Conservation (phyloP, 208 protist genomes). For the Wallacemonas rigidus region DNA sequence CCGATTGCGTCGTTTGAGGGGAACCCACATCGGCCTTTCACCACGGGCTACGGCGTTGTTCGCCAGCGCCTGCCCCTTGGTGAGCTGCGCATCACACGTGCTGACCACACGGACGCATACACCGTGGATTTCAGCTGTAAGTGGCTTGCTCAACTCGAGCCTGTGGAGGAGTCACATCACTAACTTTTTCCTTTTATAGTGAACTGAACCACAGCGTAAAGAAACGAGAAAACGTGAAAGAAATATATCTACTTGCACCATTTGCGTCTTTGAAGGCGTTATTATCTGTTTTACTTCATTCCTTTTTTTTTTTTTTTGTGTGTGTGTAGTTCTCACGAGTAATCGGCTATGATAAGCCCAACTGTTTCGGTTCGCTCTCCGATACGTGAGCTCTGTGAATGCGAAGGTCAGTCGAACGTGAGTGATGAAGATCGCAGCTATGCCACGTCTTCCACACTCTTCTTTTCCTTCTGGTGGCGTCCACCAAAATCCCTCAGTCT, state of each 20-base stretch:
- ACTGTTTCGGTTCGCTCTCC: too few species aligned
- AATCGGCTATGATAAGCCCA: too few species aligned
- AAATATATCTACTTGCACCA: neutral
- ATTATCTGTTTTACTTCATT: slow-evolving; percentile 12
- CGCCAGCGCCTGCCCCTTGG: slow-evolving; percentile 15
- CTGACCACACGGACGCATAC: neutral
- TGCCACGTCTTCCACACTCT: too few species aligned
- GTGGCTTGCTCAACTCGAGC: slow-evolving; percentile 1
- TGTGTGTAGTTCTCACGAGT: neutral
- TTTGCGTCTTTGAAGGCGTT: neutral
- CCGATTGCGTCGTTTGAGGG: neutral
- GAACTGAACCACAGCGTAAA: neutral
- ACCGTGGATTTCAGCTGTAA: neutral
- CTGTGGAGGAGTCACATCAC: neutral
- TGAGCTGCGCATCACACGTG: slow-evolving; percentile 23
- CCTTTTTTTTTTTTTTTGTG: slow-evolving; percentile 20
- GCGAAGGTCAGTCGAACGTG: too few species aligned
- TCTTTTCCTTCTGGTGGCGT: too few species aligned
- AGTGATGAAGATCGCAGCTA: too few species aligned
- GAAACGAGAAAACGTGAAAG: neutral
- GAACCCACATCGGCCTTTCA: slow-evolving; percentile 31
- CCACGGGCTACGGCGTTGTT: slow-evolving; percentile 14
- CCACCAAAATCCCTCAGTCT: too few species aligned
- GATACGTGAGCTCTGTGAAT: too few species aligned
- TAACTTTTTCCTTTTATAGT: too few species aligned